Evolutionary conservation across 2,329 filamentous ascomycete species (phyloP).

Genomic region (Seiridium cupressi): DNA sequence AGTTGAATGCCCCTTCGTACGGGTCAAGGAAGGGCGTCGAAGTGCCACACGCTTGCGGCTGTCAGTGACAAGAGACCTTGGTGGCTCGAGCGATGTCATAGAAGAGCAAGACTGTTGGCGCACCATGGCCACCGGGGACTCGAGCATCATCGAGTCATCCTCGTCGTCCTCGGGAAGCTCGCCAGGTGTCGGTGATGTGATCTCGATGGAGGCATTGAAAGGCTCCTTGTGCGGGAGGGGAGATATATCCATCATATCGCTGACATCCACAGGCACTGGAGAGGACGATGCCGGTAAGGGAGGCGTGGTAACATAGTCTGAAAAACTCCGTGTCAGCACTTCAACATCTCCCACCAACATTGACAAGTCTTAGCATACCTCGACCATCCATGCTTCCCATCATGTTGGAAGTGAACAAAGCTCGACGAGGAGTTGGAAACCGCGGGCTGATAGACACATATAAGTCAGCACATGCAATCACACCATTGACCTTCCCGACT

Average conservation of each 20-base stretch:
- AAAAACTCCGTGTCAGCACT: constrained; percentile 18
- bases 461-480: constrained; percentile 11
- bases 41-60: constrained; percentile 63
- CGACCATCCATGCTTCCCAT: constrained; percentile 56
- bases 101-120: constrained; percentile 44
- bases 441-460: constrained; percentile 60
- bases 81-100: constrained; percentile 33
- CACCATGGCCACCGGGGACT: constrained; percentile 52
- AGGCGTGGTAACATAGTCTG: constrained; percentile 79
- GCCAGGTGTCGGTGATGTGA: constrained; percentile 70
- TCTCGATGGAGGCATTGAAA: constrained; percentile 62
- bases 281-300: constrained; percentile 78
- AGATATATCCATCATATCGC: constrained; percentile 90
- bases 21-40: constrained; percentile 71
- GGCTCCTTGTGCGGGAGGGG: constrained; percentile 85
- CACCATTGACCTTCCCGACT: too few species aligned
- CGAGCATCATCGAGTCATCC: constrained; percentile 44
- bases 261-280: constrained; percentile 64
- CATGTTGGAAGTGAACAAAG: constrained; percentile 75
- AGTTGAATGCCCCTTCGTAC: constrained; percentile 73
- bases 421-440: constrained; percentile 77
- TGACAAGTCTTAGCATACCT: constrained; percentile 47
- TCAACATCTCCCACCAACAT: not conserved
- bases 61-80: constrained; percentile 38
- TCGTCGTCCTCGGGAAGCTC: constrained; percentile 39